phyloP scores from a whole-genome alignment of 768 basidiomycete species.

The Dentipellis fragilis region DNA sequence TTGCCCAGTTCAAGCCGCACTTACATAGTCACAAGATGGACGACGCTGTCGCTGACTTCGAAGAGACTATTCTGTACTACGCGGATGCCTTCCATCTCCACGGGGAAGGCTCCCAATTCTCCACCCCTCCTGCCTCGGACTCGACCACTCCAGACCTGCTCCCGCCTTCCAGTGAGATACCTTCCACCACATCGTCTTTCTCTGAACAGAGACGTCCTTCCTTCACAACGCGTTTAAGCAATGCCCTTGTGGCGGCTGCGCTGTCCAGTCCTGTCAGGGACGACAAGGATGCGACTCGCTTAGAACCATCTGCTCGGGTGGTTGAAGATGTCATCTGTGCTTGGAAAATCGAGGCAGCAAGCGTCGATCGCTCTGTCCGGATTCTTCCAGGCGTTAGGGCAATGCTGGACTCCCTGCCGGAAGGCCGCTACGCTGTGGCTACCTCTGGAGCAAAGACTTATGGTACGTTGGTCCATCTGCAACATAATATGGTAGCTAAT shows the following conservation, averaged over 20 bases:
- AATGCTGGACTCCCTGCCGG: constrained; percentile 57
- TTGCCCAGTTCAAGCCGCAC: constrained; percentile 47
- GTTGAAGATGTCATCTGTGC: constrained; percentile 26
- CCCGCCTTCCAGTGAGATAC: constrained; percentile 28
- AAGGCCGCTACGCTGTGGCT: constrained; percentile 60
- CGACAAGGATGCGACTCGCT: neutral
- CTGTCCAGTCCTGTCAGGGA: neutral
- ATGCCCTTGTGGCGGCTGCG: neutral
- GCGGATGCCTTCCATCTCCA: constrained; percentile 47
- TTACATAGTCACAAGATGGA: constrained; percentile 49
- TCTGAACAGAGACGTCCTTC: neutral
- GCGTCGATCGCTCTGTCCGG: constrained; percentile 51
- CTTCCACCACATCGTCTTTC: constrained; percentile 32
- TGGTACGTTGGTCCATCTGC: constrained; percentile 25
- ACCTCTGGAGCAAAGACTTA: constrained; percentile 69
- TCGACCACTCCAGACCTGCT: constrained; percentile 32
- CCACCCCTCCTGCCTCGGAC: constrained; percentile 20
- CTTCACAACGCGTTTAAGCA: neutral
- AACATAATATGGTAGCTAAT: neutral
- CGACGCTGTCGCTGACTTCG: constrained; percentile 47
- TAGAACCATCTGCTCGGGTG: neutral
- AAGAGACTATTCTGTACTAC: constrained; percentile 54
- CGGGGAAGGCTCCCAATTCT: constrained; percentile 27
- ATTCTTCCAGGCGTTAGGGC: constrained; percentile 62
- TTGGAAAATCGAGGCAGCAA: constrained; percentile 46